phyloP scores from a whole-genome alignment of 176 grass and related monocot species.

The Chloris gayana region DNA sequence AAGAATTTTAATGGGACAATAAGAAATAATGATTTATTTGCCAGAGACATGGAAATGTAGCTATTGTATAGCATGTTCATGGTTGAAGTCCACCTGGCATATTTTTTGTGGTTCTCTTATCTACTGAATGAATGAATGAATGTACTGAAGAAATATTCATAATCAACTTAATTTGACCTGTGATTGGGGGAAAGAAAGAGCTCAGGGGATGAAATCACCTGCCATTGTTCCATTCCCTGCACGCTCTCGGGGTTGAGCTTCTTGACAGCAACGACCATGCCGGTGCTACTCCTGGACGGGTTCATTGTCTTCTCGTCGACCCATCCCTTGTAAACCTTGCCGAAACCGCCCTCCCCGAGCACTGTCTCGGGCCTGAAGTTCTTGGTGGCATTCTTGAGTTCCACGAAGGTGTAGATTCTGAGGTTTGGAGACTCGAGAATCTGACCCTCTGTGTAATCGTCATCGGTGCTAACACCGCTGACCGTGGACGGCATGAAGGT shows the following conservation, averaged over 20 bases:
- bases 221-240: constrained; percentile 89
- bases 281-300: constrained; percentile 42
- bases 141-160: neutral
- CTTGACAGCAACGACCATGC: constrained; percentile 74
- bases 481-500: constrained; percentile 58
- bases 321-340: constrained; percentile 93
- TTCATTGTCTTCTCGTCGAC: constrained; percentile 79
- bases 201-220: constrained; percentile 46
- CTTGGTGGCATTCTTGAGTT: constrained; percentile 63
- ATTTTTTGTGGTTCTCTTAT: neutral
- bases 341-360: constrained; percentile 87
- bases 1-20: no score
- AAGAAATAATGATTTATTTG: no score
- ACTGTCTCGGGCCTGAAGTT: constrained; percentile 71
- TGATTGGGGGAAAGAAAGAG: neutral
- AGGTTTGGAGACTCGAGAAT: constrained; percentile 75
- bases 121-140: neutral
- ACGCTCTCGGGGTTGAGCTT: constrained; percentile 90
- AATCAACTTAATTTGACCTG: neutral
- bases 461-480: constrained; percentile 48
- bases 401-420: constrained; percentile 65
- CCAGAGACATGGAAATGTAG: no score
- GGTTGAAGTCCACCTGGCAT: no score
- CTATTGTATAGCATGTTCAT: no score
- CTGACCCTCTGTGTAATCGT: constrained; percentile 39